phyloP scores from a whole-genome alignment of 306 rosid species.

The Fragaria iinumae region DNA sequence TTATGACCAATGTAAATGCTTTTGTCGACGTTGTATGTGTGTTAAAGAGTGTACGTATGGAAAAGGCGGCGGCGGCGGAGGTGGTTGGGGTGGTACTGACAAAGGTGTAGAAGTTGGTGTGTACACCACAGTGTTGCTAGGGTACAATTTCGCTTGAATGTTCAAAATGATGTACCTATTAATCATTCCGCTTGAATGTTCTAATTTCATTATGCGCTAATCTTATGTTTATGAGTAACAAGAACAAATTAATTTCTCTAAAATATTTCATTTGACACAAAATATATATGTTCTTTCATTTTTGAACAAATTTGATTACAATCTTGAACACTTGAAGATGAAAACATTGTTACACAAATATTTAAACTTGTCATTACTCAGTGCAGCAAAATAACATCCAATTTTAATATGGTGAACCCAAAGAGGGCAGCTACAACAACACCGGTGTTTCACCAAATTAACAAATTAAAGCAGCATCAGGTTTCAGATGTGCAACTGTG shows the following conservation, averaged over 20 bases:
- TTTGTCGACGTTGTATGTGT: not conserved
- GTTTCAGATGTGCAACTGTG: conserved; percentile 65
- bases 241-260: no score
- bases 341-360: no score
- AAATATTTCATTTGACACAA: no score
- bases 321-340: not conserved
- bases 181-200: no score
- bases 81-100: not conserved
- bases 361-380: no score
- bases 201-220: no score
- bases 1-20: not conserved
- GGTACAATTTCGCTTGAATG: no score
- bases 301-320: not conserved
- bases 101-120: not conserved
- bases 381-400: no score
- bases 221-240: no score
- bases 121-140: not conserved
- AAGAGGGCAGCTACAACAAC: not conserved
- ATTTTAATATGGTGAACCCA: no score
- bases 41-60: not conserved
- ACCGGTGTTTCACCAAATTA: not conserved
- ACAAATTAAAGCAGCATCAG: conserved; percentile 20
- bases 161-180: no score
- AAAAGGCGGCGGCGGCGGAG: not conserved
- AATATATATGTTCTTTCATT: no score